These are phyloP conservation scores for Gaertneriomyces sp. DNA, from an alignment of 192 early-diverging fungal species.

Conservation along the genomic window DNA sequence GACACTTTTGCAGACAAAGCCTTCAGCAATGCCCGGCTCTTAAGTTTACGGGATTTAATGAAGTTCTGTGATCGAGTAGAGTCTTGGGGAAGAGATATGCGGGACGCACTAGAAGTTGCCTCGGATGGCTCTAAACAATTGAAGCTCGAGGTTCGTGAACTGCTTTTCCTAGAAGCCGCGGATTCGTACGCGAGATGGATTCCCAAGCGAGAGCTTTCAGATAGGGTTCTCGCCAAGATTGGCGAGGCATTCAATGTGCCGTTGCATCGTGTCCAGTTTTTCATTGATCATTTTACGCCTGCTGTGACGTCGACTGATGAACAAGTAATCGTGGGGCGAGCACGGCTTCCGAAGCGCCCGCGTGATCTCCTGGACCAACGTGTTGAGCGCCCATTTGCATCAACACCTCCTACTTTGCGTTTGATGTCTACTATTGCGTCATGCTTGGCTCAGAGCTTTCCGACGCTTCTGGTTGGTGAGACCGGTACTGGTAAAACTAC, in stretches of 20 bases:
- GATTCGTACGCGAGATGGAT: conserved; percentile 88
- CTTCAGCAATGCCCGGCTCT: conserved; percentile 41
- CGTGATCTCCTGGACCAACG: conserved; percentile 37
- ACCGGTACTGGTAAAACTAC: conserved; percentile 99
- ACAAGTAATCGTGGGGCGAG: conserved; percentile 43
- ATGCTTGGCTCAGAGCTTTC: conserved; percentile 74
- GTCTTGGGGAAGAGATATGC: conserved; percentile 19
- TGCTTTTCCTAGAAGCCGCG: conserved; percentile 76
- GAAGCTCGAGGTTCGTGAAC: conserved; percentile 48
- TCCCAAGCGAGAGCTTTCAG: conserved; percentile 61
- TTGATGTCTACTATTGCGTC: conserved; percentile 85
- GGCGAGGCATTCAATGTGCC: conserved; percentile 70
- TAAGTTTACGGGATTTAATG: conserved; percentile 83
- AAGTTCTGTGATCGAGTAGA: conserved; percentile 85
- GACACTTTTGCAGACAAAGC: conserved; percentile 18
- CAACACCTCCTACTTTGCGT: conserved; percentile 74
- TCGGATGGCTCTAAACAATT: conserved; percentile 16
- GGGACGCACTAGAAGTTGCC: not conserved
- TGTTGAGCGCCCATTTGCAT: conserved; percentile 66
- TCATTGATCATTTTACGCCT: conserved; percentile 67
- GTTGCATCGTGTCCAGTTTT: conserved; percentile 63
- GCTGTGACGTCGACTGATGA: conserved; percentile 40
- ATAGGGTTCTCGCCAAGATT: conserved; percentile 56
- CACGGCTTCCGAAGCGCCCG: conserved; percentile 23
- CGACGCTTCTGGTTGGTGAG: conserved; percentile 89